Conservation (phyloP, 2,329 filamentous ascomycete species). For the Metarhizium humberi region DNA sequence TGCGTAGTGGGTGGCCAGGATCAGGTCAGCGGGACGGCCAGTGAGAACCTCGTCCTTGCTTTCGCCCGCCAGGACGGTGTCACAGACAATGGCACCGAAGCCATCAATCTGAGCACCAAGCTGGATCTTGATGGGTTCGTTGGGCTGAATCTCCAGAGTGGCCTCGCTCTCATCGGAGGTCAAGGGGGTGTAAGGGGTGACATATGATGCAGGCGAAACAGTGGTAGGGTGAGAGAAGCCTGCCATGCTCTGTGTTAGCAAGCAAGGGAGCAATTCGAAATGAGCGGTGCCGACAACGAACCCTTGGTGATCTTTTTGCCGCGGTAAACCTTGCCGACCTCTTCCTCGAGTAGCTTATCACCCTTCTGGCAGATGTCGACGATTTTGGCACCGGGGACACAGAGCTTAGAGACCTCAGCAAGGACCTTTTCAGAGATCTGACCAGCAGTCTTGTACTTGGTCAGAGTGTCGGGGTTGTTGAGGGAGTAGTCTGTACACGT, state of each 20-base stretch:
- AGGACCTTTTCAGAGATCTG: constrained; percentile 94
- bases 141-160: constrained; percentile 65
- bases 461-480: constrained; percentile 87
- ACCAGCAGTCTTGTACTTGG: constrained; percentile 97
- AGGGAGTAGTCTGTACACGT: constrained; percentile 65
- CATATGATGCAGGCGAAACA: constrained; percentile 84
- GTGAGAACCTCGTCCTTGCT: constrained; percentile 55
- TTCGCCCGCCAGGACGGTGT: constrained; percentile 71
- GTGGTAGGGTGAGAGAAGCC: constrained; percentile 91
- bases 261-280: not conserved
- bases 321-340: constrained; percentile 92
- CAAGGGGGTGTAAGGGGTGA: constrained; percentile 94
- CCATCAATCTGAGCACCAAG: constrained; percentile 98
- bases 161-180: constrained; percentile 81
- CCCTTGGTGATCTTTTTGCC: constrained; percentile 96
- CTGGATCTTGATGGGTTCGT: constrained; percentile 93
- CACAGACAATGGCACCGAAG: constrained; percentile 91
- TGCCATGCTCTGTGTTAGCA: constrained; percentile 22
- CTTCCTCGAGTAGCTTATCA: constrained; percentile 89
- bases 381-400: constrained; percentile 83
- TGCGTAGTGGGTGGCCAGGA: constrained; percentile 87
- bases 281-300: constrained; percentile 27
- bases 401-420: constrained; percentile 65
- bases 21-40: constrained; percentile 74
- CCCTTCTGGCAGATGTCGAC: constrained; percentile 91